Base-by-base conservation (phyloP, 352 stramenopile species). In the Phytopythium kandeliae region DNA sequence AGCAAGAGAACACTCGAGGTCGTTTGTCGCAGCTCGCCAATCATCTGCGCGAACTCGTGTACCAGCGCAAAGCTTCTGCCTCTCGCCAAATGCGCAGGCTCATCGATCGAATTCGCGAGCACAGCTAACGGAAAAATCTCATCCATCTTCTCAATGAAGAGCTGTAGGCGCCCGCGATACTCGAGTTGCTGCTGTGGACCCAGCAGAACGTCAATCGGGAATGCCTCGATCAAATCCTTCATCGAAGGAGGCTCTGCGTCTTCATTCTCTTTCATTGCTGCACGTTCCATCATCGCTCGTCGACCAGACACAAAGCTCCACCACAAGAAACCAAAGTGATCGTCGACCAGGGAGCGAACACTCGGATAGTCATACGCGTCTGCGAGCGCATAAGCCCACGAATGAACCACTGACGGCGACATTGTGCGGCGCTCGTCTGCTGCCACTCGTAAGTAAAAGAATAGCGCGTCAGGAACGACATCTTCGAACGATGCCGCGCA, bases 241-340 rank as follows among this genome's bases (percentile, higher is more conserved):
- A 53, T 51, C 12, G 30, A 40, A 1, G 41, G 21, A 3, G 30
- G 28, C 4, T 65, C 56, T 11, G 41, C 6, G 5, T 33, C 40
- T 3, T 15, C 12, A n/a, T 61, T 12, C 12, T 59, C 48, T 53
- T 71, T 47, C 46, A 10, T 13, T 19, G 45, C 45, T 0, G 30
- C 30, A 4, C 45, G 45, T 21, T 35, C 25, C 15, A 25, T 21
- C 16, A 33, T 37, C n/a, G 34, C 34, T 30, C 22, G 35, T 9
- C 17, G 21, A 1, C 42, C 49, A 28, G 49, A 30, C 12, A 67
- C 19, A 42, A 51, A 63, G 12, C 61, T 50, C 10, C 62, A 71
- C 81, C 81, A 92, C 13, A 92, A 42, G 35, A 58, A 65, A 19
- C 64, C 71, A 49, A 92, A 89, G 50, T 92, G 77, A 40, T 89